phyloP scores from a whole-genome alignment of 1,284 basidiomycete species.

The Naganishia cerealis region DNA sequence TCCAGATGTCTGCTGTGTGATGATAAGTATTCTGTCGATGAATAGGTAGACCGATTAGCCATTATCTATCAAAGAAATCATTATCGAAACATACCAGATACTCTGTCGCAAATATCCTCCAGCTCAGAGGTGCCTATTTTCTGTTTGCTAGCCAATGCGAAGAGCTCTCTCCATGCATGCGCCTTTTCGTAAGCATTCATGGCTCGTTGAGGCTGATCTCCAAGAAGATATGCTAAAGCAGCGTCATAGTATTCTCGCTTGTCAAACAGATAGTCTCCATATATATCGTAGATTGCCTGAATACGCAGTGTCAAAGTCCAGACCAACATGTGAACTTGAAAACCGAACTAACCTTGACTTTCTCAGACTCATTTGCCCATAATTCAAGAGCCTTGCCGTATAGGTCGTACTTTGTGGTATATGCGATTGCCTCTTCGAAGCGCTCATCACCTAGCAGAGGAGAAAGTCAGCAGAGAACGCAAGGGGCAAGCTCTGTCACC shows the following conservation, averaged over 20 bases:
- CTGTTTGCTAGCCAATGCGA: conserved; percentile 67
- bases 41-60: background rate
- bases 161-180: conserved; percentile 83
- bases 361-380: conserved; percentile 65
- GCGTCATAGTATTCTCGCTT: conserved; percentile 79
- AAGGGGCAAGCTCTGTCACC: background rate
- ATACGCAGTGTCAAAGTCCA: conserved; percentile 35
- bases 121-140: conserved; percentile 61
- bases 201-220: conserved; percentile 65
- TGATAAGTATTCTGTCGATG: conserved; percentile 67
- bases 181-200: conserved; percentile 82
- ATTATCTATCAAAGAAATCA: background rate
- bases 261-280: conserved; percentile 87
- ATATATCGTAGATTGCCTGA: conserved; percentile 68
- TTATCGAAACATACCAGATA: conserved; percentile 64
- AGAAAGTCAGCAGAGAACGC: conserved; percentile 33
- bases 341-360: conserved; percentile 61
- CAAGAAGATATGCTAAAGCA: conserved; percentile 74
- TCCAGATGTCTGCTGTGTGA: conserved; percentile 77
- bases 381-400: conserved; percentile 71
- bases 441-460: conserved; percentile 41
- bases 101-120: conserved; percentile 66
- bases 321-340: background rate
- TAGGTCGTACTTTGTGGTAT: conserved; percentile 76
- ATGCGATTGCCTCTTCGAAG: conserved; percentile 77